A percentile compares a stretch with the other conserved stretches of the same genome.
Evolutionary conservation across 139 green algal species (phyloP).

Genomic region (Chlamydomonas sphaeroides): DNA sequence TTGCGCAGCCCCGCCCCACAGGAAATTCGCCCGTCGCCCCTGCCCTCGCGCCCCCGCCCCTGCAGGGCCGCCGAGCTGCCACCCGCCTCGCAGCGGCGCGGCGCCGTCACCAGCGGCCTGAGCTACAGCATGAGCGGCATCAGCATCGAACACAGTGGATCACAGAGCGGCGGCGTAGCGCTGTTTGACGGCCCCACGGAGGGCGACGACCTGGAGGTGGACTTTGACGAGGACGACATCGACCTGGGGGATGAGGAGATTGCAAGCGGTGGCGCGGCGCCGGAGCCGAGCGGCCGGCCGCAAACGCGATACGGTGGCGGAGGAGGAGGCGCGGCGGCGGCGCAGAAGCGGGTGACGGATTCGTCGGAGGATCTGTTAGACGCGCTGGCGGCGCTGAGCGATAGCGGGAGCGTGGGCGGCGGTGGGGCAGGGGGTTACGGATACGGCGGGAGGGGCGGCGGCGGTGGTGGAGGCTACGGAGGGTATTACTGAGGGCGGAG

Average conservation of each 20-base stretch:
- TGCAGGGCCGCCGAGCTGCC: constrained; percentile 25
- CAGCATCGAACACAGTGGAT: constrained; percentile 10
- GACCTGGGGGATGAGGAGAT: background rate
- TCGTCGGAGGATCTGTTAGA: background rate
- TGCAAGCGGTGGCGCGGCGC: background rate
- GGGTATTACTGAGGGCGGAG: constrained; percentile 39
- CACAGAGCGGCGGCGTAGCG: background rate
- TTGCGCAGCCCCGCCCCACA: background rate
- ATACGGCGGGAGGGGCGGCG: no score
- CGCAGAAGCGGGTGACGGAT: background rate
- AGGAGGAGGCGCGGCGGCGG: background rate
- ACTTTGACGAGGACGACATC: background rate
- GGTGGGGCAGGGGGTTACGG: no score
- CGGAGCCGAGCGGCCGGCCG: background rate
- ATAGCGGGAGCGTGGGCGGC: background rate
- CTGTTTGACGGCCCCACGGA: background rate
- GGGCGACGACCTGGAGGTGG: background rate
- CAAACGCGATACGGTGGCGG: constrained; percentile 12
- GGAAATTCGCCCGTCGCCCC: no score
- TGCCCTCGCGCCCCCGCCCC: no score
- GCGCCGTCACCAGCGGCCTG: background rate
- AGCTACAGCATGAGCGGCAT: background rate
- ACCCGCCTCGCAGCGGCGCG: constrained; percentile 1
- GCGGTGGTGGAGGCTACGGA: background rate
- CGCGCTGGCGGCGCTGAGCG: background rate